Evolutionary conservation across 768 basidiomycete species (phyloP).

Genomic region (Sutorius australiensis): DNA sequence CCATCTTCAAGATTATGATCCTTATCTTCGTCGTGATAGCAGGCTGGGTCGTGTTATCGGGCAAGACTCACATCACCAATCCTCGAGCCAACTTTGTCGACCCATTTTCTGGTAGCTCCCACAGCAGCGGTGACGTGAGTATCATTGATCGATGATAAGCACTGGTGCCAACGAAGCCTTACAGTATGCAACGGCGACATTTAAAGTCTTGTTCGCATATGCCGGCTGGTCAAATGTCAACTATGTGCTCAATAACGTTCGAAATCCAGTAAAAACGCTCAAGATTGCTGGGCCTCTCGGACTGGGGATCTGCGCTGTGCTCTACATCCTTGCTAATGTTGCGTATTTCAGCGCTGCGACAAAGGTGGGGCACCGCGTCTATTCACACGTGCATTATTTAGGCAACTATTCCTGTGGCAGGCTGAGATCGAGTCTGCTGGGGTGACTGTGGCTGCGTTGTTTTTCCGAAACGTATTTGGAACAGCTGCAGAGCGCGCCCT

Average conservation of each 20-base stretch:
- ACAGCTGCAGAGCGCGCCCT: slow-evolving; percentile 35
- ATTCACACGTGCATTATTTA: too few species aligned
- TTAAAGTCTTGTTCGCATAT: slow-evolving; percentile 53
- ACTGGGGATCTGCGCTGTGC: too few species aligned
- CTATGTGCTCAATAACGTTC: too few species aligned
- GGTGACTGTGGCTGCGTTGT: slow-evolving; percentile 54
- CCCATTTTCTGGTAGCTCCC: slow-evolving; percentile 53
- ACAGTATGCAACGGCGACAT: slow-evolving; percentile 59
- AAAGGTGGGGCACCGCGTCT: slow-evolving; percentile 8
- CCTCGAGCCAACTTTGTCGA: slow-evolving; percentile 55
- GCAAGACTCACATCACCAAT: slow-evolving; percentile 50
- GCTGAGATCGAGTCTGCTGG: slow-evolving; percentile 45
- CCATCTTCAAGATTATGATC: slow-evolving; percentile 30
- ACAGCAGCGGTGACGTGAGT: slow-evolving; percentile 46
- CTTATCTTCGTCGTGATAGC: slow-evolving; percentile 52
- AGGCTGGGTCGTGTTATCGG: slow-evolving; percentile 59
- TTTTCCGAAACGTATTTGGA: slow-evolving; percentile 60
- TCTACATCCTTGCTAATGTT: slow-evolving; percentile 36
- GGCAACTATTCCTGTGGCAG: slow-evolving; percentile 10
- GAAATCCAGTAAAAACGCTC: too few species aligned
- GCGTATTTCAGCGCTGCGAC: slow-evolving; percentile 47
- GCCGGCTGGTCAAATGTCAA: slow-evolving; percentile 47
- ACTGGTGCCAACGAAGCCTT: neutral
- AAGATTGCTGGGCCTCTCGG: too few species aligned
- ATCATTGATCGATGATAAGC: neutral